Conservation (phyloP, 768 basidiomycete species). For the Amanita subjunquillea region DNA sequence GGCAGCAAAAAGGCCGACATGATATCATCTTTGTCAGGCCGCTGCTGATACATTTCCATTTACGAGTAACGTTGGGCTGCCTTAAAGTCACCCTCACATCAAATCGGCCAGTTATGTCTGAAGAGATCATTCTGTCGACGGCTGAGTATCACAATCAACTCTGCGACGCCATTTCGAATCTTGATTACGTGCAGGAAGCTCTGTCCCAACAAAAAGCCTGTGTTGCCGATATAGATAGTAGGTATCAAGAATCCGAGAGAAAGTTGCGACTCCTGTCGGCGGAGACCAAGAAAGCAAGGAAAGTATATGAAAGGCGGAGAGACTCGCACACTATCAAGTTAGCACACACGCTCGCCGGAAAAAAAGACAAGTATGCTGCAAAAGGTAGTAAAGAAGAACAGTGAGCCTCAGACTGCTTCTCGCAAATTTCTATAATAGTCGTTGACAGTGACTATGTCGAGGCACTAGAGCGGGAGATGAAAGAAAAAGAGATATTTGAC, state of each 20-base stretch:
- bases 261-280: constrained; percentile 19
- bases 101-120: constrained; percentile 11
- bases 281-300: constrained; percentile 33
- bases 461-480: constrained; percentile 30
- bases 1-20: neutral
- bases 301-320: constrained; percentile 29
- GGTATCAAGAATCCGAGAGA: constrained; percentile 14
- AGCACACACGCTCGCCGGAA: constrained; percentile 29
- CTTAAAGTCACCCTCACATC: neutral
- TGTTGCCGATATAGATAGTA: constrained; percentile 22
- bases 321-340: constrained; percentile 29
- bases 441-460: constrained; percentile 32
- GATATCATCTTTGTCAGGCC: neutral
- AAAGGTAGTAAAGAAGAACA: constrained; percentile 34
- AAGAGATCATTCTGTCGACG: constrained; percentile 25
- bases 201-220: constrained; percentile 24
- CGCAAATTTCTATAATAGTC: neutral
- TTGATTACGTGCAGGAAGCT: constrained; percentile 31
- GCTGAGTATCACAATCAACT: constrained; percentile 28
- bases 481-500: constrained; percentile 23
- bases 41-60: neutral
- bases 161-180: constrained; percentile 20
- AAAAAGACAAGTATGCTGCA: constrained; percentile 30
- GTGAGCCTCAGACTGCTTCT: constrained; percentile 15
- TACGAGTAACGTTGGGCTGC: neutral